Conservation (phyloP, 2,329 filamentous ascomycete genomes). For the Elsinoe necatrix region DNA sequence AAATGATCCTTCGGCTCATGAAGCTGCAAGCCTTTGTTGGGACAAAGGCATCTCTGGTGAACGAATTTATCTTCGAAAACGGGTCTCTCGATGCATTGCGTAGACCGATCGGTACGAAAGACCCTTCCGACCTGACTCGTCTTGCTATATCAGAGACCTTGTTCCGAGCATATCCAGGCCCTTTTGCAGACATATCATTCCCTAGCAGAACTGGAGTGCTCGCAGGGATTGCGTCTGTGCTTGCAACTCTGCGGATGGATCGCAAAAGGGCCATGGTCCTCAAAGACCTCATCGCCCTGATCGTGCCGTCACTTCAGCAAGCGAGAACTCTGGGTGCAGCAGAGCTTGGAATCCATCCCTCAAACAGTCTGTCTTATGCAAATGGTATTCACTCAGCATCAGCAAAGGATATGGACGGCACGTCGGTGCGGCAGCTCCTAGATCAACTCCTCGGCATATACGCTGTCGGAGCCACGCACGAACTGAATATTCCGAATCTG, state of each 20-base stretch:
- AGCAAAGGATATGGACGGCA: not conserved
- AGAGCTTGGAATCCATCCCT: constrained; percentile 93
- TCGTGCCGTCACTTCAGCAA: constrained; percentile 79
- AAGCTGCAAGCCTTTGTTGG: constrained; percentile 62
- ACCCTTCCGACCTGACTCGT: constrained; percentile 8
- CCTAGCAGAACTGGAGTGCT: constrained; percentile 72
- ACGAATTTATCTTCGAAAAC: constrained; percentile 26
- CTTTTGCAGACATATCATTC: constrained; percentile 55
- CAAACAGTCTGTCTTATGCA: constrained; percentile 71
- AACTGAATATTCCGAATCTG: not conserved
- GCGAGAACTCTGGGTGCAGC: constrained; percentile 87
- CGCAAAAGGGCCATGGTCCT: constrained; percentile 88
- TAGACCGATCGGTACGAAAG: constrained; percentile 6
- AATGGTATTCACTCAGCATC: constrained; percentile 31
- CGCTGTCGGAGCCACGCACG: constrained; percentile 13
- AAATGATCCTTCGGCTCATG: constrained; percentile 64
- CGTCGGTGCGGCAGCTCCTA: constrained; percentile 6
- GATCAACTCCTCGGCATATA: constrained; percentile 16
- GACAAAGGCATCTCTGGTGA: constrained; percentile 33
- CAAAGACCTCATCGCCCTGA: constrained; percentile 71
- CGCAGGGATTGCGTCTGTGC: constrained; percentile 77
- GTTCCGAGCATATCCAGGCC: constrained; percentile 61
- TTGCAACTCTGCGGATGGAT: constrained; percentile 68
- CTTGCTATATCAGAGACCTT: constrained; percentile 54
- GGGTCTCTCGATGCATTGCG: constrained; percentile 47